Evolutionary conservation across 768 basidiomycete species (phyloP).

Genomic region (Lactarius akahatsu): DNA sequence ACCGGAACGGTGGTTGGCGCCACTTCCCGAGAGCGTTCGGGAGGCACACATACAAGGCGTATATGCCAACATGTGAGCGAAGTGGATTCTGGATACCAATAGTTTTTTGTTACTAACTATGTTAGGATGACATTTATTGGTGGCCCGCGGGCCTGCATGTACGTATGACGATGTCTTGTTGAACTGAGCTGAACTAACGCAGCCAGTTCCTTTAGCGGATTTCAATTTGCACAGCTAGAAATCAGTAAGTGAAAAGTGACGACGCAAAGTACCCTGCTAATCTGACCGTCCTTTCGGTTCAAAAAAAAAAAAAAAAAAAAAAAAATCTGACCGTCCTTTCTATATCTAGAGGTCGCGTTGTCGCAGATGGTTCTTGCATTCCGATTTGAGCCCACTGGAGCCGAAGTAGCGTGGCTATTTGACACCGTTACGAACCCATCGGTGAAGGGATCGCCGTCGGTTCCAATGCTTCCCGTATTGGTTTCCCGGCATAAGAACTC

Average conservation of each 20-base stretch:
- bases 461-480: background rate
- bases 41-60: background rate
- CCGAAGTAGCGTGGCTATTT: background rate
- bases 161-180: background rate
- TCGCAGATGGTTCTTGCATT: background rate
- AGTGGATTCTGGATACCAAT: background rate
- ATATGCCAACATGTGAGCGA: background rate
- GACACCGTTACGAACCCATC: background rate
- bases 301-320: too few species aligned
- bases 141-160: background rate
- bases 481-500: background rate
- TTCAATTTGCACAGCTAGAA: conserved; percentile 13
- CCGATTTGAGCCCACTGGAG: background rate
- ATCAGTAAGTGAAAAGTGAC: background rate
- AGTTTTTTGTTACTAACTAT: background rate
- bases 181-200: background rate
- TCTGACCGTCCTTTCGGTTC: background rate
- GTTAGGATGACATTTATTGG: conserved; percentile 2
- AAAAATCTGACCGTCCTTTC: background rate
- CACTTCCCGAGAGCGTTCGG: background rate
- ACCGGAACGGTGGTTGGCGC: background rate
- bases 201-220: background rate
- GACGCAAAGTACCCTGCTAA: background rate
- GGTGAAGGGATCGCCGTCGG: background rate
- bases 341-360: background rate